Evolutionary conservation across 2,329 filamentous ascomycete genomes (phyloP).

Genomic region (Apiospora koreana): DNA sequence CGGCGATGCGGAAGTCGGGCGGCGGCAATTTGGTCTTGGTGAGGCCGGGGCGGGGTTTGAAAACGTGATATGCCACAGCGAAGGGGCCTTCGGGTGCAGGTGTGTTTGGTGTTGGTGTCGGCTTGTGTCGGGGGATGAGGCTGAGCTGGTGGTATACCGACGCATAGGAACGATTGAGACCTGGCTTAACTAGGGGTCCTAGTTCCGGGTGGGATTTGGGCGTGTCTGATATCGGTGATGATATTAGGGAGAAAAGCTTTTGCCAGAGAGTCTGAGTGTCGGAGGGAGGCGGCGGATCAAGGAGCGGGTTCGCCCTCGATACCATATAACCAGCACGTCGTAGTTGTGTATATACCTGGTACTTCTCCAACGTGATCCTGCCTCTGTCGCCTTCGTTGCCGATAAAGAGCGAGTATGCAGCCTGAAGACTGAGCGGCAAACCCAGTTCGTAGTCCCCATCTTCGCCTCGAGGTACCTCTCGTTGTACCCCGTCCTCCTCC

Average conservation of each 20-base stretch:
- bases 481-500: slow-evolving; percentile 7
- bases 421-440: slow-evolving; percentile 87
- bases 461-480: slow-evolving; percentile 15
- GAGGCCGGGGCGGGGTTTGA: slow-evolving; percentile 71
- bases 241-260: slow-evolving; percentile 54
- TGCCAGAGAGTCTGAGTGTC: slow-evolving; percentile 43
- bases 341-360: slow-evolving; percentile 83
- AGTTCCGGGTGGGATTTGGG: slow-evolving; percentile 33
- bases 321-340: slow-evolving; percentile 83
- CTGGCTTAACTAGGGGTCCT: slow-evolving; percentile 62
- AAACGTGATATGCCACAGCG: slow-evolving; percentile 77
- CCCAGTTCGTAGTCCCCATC: slow-evolving; percentile 60
- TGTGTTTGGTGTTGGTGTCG: slow-evolving; percentile 31
- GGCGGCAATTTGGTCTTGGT: slow-evolving; percentile 76
- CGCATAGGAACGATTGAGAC: slow-evolving; percentile 66
- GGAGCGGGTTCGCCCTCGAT: slow-evolving; percentile 59
- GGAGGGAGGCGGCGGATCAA: slow-evolving; percentile 19
- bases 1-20: slow-evolving; percentile 83
- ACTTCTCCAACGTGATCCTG: slow-evolving; percentile 72
- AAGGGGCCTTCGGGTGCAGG: slow-evolving; percentile 55
- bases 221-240: slow-evolving; percentile 4
- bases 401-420: slow-evolving; percentile 82
- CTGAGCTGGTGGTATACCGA: slow-evolving; percentile 77
- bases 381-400: slow-evolving; percentile 65
- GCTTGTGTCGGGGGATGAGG: slow-evolving; percentile 72